Evolutionary conservation across 768 basidiomycete species (phyloP).

Genomic region (Pleurotus eryngii): DNA sequence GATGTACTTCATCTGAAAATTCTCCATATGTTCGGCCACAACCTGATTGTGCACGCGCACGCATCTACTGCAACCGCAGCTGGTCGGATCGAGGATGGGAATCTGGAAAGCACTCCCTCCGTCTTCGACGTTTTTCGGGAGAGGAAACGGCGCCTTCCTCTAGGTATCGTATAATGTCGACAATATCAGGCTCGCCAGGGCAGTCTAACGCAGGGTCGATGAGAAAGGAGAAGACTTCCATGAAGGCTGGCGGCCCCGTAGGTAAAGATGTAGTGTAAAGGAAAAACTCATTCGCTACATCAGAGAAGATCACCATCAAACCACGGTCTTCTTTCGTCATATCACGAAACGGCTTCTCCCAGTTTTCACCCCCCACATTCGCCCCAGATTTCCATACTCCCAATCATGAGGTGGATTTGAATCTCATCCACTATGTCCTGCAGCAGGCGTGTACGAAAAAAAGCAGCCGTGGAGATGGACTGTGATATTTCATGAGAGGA

Average conservation of each 20-base stretch:
- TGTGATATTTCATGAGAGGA: not conserved
- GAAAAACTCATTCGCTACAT: constrained; percentile 10
- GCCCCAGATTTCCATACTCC: not conserved
- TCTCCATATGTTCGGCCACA: not conserved
- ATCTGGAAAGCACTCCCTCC: not conserved
- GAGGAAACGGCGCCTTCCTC: not conserved
- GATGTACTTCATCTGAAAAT: constrained; percentile 1
- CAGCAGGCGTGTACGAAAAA: not conserved
- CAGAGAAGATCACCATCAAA: constrained; percentile 2
- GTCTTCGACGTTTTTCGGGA: not conserved
- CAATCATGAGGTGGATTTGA: not conserved
- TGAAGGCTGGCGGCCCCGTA: not conserved
- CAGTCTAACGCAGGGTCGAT: not conserved
- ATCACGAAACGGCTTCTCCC: constrained; percentile 7
- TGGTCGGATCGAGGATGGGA: not conserved
- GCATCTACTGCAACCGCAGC: not conserved
- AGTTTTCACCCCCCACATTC: constrained; percentile 10
- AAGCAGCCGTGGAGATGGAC: not conserved
- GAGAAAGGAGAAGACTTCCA: not conserved
- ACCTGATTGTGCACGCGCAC: not conserved
- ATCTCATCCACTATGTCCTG: not conserved
- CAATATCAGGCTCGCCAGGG: not conserved
- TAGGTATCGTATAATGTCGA: not conserved
- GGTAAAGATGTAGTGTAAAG: not conserved
- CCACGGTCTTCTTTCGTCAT: constrained; percentile 11